phyloP scores from a whole-genome alignment of 1,284 basidiomycete genomes.

The Mycena sp. region DNA sequence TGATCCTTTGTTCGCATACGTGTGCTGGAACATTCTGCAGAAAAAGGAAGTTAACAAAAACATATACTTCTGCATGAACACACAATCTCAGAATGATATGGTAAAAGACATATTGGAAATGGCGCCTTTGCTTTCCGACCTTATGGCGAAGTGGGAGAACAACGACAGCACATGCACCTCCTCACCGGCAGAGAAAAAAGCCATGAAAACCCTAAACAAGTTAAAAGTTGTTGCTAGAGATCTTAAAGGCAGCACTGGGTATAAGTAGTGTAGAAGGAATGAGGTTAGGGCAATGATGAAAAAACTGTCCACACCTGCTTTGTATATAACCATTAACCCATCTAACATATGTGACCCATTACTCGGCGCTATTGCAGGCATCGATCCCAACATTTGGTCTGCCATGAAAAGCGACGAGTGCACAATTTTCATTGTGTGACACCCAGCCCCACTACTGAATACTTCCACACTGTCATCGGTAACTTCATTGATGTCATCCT shows the following conservation, averaged over 20 bases:
- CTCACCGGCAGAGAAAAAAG: background rate
- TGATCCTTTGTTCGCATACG: background rate
- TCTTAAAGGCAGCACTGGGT: background rate
- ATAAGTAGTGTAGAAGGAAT: background rate
- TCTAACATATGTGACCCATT: background rate
- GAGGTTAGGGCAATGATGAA: constrained; percentile 10
- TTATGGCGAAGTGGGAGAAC: background rate
- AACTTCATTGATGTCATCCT: background rate
- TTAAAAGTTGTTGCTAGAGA: background rate
- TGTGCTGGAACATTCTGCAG: background rate
- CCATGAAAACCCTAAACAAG: background rate
- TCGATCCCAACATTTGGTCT: background rate
- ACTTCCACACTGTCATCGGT: background rate
- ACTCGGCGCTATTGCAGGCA: constrained; percentile 1
- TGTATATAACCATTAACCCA: constrained; percentile 5
- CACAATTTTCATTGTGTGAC: background rate
- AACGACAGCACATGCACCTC: background rate
- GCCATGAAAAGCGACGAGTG: background rate
- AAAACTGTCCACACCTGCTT: background rate
- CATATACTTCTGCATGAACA: background rate
- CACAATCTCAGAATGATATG: background rate
- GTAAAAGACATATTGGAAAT: background rate
- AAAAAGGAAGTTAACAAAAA: constrained; percentile 2
- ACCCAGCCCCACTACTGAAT: background rate
- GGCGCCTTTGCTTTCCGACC: background rate